phyloP scores from a whole-genome alignment of 2,329 filamentous ascomycete genomes.

The Stachybotrys chartarum region DNA sequence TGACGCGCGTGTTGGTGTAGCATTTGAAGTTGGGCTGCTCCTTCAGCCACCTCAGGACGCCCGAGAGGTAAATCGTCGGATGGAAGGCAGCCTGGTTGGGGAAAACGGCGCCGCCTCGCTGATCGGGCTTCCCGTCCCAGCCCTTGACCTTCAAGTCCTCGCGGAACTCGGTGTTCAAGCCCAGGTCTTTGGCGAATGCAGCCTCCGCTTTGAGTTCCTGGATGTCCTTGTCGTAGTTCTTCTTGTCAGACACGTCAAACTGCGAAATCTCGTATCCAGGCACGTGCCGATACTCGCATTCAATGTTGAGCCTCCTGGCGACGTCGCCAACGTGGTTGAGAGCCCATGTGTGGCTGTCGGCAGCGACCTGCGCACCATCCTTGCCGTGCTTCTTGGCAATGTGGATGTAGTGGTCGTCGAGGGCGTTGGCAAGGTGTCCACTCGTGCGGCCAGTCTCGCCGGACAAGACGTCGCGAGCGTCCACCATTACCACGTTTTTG shows the following conservation, averaged over 20 bases:
- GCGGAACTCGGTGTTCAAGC: constrained; percentile 7
- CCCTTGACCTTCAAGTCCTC: constrained; percentile 39
- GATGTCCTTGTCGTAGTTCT: constrained; percentile 30
- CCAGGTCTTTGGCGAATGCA: constrained; percentile 6
- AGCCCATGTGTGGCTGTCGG: constrained; percentile 49
- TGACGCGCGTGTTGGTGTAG: constrained; percentile 42
- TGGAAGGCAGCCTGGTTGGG: constrained; percentile 46
- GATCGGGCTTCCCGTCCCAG: constrained; percentile 43
- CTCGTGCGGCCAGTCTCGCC: constrained; percentile 47
- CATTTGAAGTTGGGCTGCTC: constrained; percentile 45
- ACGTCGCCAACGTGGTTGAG: constrained; percentile 43
- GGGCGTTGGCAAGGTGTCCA: constrained; percentile 45
- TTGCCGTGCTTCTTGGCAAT: constrained; percentile 46
- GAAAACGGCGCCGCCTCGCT: constrained; percentile 42
- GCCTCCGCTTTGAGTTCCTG: constrained; percentile 7
- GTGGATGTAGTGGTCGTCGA: constrained; percentile 45
- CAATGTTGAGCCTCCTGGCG: constrained; percentile 38
- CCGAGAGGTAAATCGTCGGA: constrained; percentile 47
- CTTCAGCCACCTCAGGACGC: constrained; percentile 42
- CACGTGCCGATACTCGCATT: constrained; percentile 47
- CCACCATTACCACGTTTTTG: constrained; percentile 41
- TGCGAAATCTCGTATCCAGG: constrained; percentile 44
- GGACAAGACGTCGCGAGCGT: constrained; percentile 45
- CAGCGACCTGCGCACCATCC: constrained; percentile 37
- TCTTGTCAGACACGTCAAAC: constrained; percentile 29